Conservation (phyloP, 495 filamentous ascomycete genomes). For the Glutinoglossum americanum region DNA sequence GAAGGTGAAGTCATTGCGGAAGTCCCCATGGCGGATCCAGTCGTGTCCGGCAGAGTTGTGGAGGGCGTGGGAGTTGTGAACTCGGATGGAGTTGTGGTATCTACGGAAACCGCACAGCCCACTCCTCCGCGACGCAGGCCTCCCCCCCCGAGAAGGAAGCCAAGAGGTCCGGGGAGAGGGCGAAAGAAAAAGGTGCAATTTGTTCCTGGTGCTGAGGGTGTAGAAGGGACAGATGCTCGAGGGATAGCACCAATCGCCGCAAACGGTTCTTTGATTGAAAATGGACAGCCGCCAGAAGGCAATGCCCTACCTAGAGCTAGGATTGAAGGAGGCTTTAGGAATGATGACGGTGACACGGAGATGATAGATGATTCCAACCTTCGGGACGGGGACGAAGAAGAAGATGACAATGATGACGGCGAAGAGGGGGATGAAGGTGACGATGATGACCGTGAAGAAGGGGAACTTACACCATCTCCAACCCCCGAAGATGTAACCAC, state of each 20-base stretch:
- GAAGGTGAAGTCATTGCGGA: constrained; percentile 59
- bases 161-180: constrained; percentile 19
- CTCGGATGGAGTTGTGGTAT: constrained; percentile 37
- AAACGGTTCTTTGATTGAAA: constrained; percentile 8
- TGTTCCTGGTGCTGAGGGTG: background rate
- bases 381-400: constrained; percentile 14
- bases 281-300: background rate
- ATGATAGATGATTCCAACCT: constrained; percentile 8
- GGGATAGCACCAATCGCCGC: constrained; percentile 9
- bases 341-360: constrained; percentile 11
- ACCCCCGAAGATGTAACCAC: background rate
- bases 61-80: constrained; percentile 41
- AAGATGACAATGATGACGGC: constrained; percentile 17
- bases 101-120: constrained; percentile 25
- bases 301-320: constrained; percentile 5
- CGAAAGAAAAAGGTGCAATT: constrained; percentile 17
- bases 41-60: constrained; percentile 34
- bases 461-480: constrained; percentile 1
- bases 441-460: constrained; percentile 6
- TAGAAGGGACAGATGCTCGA: background rate
- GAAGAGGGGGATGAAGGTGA: constrained; percentile 4
- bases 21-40: constrained; percentile 19
- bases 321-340: constrained; percentile 6
- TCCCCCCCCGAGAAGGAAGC: constrained; percentile 57
- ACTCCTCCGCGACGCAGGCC: constrained; percentile 33